Conservation (phyloP, 2,329 filamentous ascomycete genomes). For the Colletotrichum tabaci region DNA sequence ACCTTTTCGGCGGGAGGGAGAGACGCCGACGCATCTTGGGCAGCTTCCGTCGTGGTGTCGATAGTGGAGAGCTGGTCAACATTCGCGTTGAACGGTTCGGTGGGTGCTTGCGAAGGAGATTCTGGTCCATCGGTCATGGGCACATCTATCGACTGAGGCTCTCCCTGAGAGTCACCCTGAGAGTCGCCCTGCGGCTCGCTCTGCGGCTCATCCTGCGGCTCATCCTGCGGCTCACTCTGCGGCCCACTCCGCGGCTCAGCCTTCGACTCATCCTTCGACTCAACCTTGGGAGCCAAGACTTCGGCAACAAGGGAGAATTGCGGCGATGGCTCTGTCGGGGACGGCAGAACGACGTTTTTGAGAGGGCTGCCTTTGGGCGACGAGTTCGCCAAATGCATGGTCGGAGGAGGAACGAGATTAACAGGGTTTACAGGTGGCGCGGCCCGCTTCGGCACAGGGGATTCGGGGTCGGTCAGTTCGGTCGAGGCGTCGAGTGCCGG, state of each 20-base stretch:
- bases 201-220: too few species aligned
- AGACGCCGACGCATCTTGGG: conserved; percentile 25
- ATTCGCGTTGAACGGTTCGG: not conserved
- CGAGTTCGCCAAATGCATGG: conserved; percentile 44
- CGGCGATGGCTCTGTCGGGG: conserved; percentile 57
- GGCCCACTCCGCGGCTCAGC: not conserved
- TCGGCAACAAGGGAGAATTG: conserved; percentile 42
- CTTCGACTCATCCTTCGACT: conserved; percentile 7
- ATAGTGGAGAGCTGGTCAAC: conserved; percentile 16
- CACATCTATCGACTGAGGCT: conserved; percentile 1
- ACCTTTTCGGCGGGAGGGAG: conserved; percentile 39
- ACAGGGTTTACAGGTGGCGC: conserved; percentile 49
- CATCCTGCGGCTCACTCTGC: too few species aligned
- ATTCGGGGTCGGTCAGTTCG: conserved; percentile 42
- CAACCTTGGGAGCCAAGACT: conserved; percentile 23
- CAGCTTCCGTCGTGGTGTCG: conserved; percentile 17
- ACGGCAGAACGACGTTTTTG: conserved; percentile 65
- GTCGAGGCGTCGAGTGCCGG: conserved; percentile 45
- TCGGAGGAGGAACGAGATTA: conserved; percentile 49
- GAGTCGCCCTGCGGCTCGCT: too few species aligned
- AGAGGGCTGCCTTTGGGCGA: conserved; percentile 64
- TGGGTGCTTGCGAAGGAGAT: conserved; percentile 9
- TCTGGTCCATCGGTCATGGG: conserved; percentile 27
- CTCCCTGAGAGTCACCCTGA: too few species aligned
- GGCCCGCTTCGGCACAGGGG: conserved; percentile 22